These are phyloP conservation scores for Lactarius trivialis DNA, from an alignment of 768 basidiomycete genomes.

Conservation along the genomic window DNA sequence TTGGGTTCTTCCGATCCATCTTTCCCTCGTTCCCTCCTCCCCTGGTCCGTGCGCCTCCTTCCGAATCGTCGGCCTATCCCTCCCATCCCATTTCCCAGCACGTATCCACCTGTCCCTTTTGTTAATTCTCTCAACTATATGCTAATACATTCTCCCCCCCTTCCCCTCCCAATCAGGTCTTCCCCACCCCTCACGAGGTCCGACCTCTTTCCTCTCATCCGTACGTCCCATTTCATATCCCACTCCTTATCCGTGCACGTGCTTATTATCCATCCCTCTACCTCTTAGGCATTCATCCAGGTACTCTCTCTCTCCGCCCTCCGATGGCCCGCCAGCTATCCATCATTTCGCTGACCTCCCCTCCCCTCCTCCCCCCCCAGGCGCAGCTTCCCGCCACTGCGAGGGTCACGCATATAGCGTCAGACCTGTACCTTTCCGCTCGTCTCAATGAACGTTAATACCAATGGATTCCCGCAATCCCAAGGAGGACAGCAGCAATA, in stretches of 20 bases:
- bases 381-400: background rate
- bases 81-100: slow-evolving; percentile 7
- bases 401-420: slow-evolving; percentile 8
- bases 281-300: background rate
- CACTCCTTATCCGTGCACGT: slow-evolving; percentile 17
- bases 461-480: slow-evolving; percentile 18
- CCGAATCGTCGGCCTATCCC: slow-evolving; percentile 13
- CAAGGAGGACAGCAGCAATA: slow-evolving; percentile 20
- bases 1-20: slow-evolving; percentile 20
- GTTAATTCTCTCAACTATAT: slow-evolving; percentile 5
- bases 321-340: slow-evolving; percentile 2
- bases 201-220: background rate
- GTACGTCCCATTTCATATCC: background rate
- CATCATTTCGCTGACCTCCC: slow-evolving; percentile 8
- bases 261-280: slow-evolving; percentile 3
- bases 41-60: slow-evolving; percentile 17
- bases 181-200: slow-evolving; percentile 7
- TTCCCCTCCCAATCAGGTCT: slow-evolving; percentile 10
- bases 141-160: slow-evolving; percentile 7
- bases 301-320: slow-evolving; percentile 4
- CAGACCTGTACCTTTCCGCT: background rate
- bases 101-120: slow-evolving; percentile 12
- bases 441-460: slow-evolving; percentile 19
- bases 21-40: slow-evolving; percentile 8
- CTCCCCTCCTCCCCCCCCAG: background rate